Conservation (phyloP, 352 stramenopile species). For the Pythium folliculosum region DNA sequence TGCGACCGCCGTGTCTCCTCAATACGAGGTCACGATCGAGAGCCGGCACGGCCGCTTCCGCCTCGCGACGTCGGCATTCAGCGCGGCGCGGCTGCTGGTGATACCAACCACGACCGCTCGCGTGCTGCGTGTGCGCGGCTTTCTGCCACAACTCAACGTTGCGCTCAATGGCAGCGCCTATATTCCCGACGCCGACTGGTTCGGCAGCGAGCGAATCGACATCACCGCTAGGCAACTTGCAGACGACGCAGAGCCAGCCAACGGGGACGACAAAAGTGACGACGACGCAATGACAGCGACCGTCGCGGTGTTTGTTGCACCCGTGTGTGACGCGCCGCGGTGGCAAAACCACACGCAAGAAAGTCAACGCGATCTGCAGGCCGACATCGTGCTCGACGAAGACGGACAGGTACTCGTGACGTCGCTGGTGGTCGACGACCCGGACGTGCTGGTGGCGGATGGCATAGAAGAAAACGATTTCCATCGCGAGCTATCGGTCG, state of each 20-base stretch:
- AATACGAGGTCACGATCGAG: constrained; percentile 22
- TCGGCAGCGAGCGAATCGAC: constrained; percentile 49
- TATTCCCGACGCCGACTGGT: constrained; percentile 53
- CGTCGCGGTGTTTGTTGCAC: constrained; percentile 44
- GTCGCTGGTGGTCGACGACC: constrained; percentile 33
- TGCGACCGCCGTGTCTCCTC: background rate
- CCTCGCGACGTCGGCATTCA: background rate
- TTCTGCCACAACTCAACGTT: constrained; percentile 51
- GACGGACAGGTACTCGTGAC: constrained; percentile 44
- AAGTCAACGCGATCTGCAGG: background rate
- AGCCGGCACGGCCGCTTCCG: constrained; percentile 10
- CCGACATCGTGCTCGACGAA: constrained; percentile 41
- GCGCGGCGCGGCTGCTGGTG: constrained; percentile 4
- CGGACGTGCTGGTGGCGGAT: constrained; percentile 29
- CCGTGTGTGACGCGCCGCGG: constrained; percentile 55
- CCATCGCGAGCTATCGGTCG: constrained; percentile 38
- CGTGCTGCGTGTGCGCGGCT: constrained; percentile 42
- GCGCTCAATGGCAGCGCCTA: constrained; percentile 57
- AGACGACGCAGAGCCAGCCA: constrained; percentile 9
- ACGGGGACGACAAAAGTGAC: background rate
- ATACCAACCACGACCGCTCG: constrained; percentile 18
- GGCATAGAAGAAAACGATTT: constrained; percentile 1
- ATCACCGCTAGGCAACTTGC: constrained; percentile 30
- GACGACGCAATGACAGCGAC: constrained; percentile 3
- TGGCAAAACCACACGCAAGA: constrained; percentile 28